Conservation (phyloP, 306 rosid species). For the Begonia masoniana region DNA sequence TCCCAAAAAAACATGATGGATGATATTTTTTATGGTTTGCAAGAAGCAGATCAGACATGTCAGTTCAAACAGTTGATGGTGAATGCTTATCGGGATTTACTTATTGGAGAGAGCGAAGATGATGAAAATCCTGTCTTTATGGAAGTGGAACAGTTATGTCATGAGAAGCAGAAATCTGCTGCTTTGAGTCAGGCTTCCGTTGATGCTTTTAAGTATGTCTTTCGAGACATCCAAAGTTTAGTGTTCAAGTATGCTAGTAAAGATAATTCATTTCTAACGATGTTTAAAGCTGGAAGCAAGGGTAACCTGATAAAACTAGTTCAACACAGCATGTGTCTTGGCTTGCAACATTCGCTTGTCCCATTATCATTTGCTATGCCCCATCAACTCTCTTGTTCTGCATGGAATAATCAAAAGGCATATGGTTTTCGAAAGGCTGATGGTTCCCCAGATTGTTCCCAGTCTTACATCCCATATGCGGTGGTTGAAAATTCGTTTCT, state of each 20-base stretch:
- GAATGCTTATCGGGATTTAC: slow-evolving; percentile 26
- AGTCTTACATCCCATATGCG: slow-evolving; percentile 70
- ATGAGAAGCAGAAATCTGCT: slow-evolving; percentile 64
- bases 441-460: slow-evolving; percentile 21
- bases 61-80: slow-evolving; percentile 56
- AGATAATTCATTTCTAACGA: slow-evolving; percentile 55
- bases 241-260: slow-evolving; percentile 43
- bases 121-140: slow-evolving; percentile 18
- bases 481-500: slow-evolving; percentile 72
- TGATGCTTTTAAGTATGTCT: slow-evolving; percentile 74
- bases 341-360: slow-evolving; percentile 79
- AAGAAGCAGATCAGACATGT: slow-evolving; percentile 64
- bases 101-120: slow-evolving; percentile 35
- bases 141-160: slow-evolving; percentile 32
- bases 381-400: slow-evolving; percentile 57
- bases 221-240: slow-evolving; percentile 61
- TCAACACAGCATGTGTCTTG: slow-evolving; percentile 91
- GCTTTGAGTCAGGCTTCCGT: slow-evolving; percentile 64
- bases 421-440: slow-evolving; percentile 20
- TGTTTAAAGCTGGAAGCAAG: slow-evolving; percentile 96
- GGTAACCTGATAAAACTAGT: slow-evolving; percentile 73
- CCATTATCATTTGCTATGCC: slow-evolving; percentile 67
- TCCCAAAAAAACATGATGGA: slow-evolving; percentile 69
- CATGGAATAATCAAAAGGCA: slow-evolving; percentile 64
- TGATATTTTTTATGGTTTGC: slow-evolving; percentile 53